A percentile compares a stretch with the other conserved stretches of the same genome.
Evolutionary conservation across 768 basidiomycete genomes (phyloP).

Genomic region (Cantharellus cinnabarinus): DNA sequence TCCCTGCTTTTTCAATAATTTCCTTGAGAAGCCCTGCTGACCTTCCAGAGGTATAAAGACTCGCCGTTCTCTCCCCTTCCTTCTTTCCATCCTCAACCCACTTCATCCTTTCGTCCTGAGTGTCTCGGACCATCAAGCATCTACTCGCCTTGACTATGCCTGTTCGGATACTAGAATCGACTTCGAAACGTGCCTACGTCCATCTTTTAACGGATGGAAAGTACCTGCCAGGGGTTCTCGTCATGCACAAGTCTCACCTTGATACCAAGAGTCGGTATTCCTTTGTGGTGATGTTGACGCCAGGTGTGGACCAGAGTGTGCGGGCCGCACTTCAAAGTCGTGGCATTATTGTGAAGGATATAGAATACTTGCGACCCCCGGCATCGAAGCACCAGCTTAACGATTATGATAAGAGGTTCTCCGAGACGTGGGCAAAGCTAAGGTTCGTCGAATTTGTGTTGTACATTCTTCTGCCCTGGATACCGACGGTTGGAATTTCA

Average conservation of each 20-base stretch:
- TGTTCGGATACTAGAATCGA: neutral
- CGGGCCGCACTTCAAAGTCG: slow-evolving; percentile 30
- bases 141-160: no score
- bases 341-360: slow-evolving; percentile 35
- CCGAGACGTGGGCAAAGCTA: slow-evolving; percentile 23
- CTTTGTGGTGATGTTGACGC: slow-evolving; percentile 60
- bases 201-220: slow-evolving; percentile 52
- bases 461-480: neutral
- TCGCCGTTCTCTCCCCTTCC: no score
- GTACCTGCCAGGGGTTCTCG: slow-evolving; percentile 42
- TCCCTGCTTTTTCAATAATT: no score
- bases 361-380: slow-evolving; percentile 36
- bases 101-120: no score
- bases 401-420: slow-evolving; percentile 10
- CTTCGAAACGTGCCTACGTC: slow-evolving; percentile 31
- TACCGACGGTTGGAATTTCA: neutral
- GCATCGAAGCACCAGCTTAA: slow-evolving; percentile 17
- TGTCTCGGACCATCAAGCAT: no score
- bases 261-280: slow-evolving; percentile 42
- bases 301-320: slow-evolving; percentile 30
- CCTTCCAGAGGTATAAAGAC: no score
- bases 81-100: no score
- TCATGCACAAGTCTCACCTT: slow-evolving; percentile 35
- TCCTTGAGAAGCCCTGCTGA: no score
- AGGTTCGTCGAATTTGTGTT: slow-evolving; percentile 1